phyloP scores from a whole-genome alignment of 2,329 filamentous ascomycete genomes.

The Xylaria sp. region DNA sequence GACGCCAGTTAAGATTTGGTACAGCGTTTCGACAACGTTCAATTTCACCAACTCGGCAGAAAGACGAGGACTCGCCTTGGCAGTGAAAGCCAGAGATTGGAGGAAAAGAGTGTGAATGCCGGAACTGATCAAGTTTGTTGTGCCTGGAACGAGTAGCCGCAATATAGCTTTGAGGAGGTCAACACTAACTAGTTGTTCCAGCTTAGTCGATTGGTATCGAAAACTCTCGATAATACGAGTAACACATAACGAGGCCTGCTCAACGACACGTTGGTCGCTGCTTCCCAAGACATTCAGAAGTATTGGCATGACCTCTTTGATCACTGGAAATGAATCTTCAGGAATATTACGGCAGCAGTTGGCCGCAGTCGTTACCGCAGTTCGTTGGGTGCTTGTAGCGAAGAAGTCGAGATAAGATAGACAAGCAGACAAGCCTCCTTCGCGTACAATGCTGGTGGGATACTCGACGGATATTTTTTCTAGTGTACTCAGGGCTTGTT shows the following conservation, averaged over 20 bases:
- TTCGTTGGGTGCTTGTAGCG: constrained; percentile 93
- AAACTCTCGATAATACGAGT: constrained; percentile 97
- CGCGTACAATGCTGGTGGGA: constrained; percentile 90
- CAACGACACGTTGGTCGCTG: constrained; percentile 94
- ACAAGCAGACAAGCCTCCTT: constrained; percentile 94
- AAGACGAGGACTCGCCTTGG: constrained; percentile 83
- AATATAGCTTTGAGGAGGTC: constrained; percentile 85
- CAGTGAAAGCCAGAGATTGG: constrained; percentile 86
- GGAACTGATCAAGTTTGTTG: constrained; percentile 91
- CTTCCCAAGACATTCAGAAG: constrained; percentile 88
- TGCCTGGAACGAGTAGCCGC: constrained; percentile 87
- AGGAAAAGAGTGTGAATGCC: constrained; percentile 97
- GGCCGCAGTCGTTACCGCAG: constrained; percentile 94
- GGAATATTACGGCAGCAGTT: constrained; percentile 98
- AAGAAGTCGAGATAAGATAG: constrained; percentile 97
- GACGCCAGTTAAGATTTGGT: constrained; percentile 95
- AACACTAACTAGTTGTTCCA: constrained; percentile 90
- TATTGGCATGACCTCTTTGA: constrained; percentile 95
- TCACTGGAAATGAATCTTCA: constrained; percentile 88
- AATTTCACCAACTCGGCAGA: constrained; percentile 93
- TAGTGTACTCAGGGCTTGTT: constrained; percentile 93
- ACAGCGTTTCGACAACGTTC: constrained; percentile 95
- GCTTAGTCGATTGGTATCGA: constrained; percentile 81
- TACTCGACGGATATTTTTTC: constrained; percentile 98
- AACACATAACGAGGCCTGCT: constrained; percentile 94